Conservation (phyloP, 1,284 basidiomycete species). For the Coniferiporia sulphurascens region DNA sequence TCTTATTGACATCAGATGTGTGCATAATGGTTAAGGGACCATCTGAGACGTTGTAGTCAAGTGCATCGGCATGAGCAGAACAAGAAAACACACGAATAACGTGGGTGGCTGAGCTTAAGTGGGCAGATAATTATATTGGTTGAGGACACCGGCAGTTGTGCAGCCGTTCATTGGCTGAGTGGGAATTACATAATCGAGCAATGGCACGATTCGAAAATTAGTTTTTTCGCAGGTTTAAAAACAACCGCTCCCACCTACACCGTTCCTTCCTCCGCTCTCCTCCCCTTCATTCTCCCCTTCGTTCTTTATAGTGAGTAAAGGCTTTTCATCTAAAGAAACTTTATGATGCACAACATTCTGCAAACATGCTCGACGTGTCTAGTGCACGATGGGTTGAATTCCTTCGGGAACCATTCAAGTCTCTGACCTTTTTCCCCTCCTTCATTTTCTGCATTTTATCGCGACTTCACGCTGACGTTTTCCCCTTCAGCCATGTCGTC, state of each 20-base stretch:
- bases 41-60: too few species aligned
- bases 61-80: too few species aligned
- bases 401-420: constrained; percentile 76
- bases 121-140: neutral
- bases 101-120: neutral
- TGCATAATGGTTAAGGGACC: too few species aligned
- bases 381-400: constrained; percentile 49
- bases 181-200: neutral
- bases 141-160: too few species aligned
- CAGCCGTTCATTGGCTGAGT: too few species aligned
- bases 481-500: constrained; percentile 27
- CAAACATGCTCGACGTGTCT: constrained; percentile 49
- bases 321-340: neutral
- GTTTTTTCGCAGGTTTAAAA: neutral
- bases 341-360: constrained; percentile 31
- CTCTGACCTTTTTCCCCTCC: constrained; percentile 42
- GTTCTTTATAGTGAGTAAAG: constrained; percentile 4
- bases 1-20: too few species aligned
- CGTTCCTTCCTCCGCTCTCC: neutral
- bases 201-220: constrained; percentile 5
- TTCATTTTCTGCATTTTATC: neutral
- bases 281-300: neutral
- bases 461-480: neutral
- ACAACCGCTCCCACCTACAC: neutral
- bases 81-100: too few species aligned